Base-by-base conservation (phyloP, 2,329 filamentous ascomycete genomes). In the Penicillium decumbens region DNA sequence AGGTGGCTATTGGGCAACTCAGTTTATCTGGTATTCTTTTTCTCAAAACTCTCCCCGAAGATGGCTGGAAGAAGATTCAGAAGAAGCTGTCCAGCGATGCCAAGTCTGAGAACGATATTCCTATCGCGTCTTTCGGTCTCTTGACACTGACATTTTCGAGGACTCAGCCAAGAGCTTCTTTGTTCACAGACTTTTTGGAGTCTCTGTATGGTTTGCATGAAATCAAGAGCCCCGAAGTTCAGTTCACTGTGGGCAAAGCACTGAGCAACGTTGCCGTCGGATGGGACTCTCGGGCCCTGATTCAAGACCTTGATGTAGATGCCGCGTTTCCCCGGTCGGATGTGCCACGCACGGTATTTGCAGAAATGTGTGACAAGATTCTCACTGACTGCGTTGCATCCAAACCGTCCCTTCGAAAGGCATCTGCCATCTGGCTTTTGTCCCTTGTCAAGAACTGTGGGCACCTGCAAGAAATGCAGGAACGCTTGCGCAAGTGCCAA, bases 361-460 rank as follows among this genome's bases (percentile, higher is more conserved):
- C 72, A 7, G 70, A 74, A 0, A 76, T 88, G 1, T 73, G 95
- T 4, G 80, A 88, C 51, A 90, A 85, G 64, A 79, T 95, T 1
- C 77, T 97, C 41, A 73, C 75, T 2, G 86, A 93, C 61, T 93
- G 87, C 72, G 85, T 87, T 61, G 83, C 85, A 7, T 89, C 89
- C 0, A 96, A 96, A 63, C 93, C 93, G 1, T 87, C 90, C 0
- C 75, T 96, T 4, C 84, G 90, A 59, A 95, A 95, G 66, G 90
- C 92, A 3, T 92, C 91, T 0, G 90, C 90, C 0, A 95, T 98
- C 59, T 97, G 93, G 93, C 79, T 97, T 0, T 84, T 97, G 51
- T 95, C 87, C 63, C 73, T 97, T 3, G 84, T 97, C 7, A 90
- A 96, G 64, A 90, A 93, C 68, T 95, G 90, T 65, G 89, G 89